Percentiles rank a stretch among this genome's conserved stretches.
These are phyloP conservation scores for Spathaspora hagerdaliae DNA, from an alignment of 805 yeast species.

Conservation along the genomic window DNA sequence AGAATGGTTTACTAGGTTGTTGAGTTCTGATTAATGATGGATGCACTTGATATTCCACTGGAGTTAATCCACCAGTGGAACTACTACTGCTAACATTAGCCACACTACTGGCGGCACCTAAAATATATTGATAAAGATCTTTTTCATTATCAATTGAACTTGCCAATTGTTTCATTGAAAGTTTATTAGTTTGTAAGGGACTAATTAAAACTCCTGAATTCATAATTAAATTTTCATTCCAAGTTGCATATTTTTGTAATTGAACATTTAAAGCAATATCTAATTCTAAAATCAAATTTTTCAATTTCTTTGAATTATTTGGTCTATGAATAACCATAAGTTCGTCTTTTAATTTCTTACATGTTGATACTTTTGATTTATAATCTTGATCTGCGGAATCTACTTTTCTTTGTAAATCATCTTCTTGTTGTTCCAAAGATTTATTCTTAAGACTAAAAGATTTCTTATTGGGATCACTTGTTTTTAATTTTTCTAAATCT, in stretches of 20 bases:
- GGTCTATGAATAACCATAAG: slow-evolving; percentile 76
- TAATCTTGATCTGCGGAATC: slow-evolving; percentile 85
- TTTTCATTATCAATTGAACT: slow-evolving; percentile 76
- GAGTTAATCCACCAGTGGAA: slow-evolving; percentile 33
- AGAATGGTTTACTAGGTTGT: slow-evolving; percentile 8
- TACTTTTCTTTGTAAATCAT: slow-evolving; percentile 76
- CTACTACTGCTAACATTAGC: not conserved
- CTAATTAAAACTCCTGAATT: slow-evolving; percentile 80
- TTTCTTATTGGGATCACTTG: slow-evolving; percentile 80
- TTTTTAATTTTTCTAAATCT: slow-evolving; percentile 78
- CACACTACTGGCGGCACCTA: slow-evolving; percentile 35
- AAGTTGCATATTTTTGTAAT: slow-evolving; percentile 82
- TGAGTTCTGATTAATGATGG: slow-evolving; percentile 46
- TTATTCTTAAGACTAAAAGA: slow-evolving; percentile 77
- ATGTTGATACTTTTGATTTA: slow-evolving; percentile 66
- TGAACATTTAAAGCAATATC: slow-evolving; percentile 89
- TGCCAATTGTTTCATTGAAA: slow-evolving; percentile 77
- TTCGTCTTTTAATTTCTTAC: slow-evolving; percentile 71
- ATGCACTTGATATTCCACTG: slow-evolving; percentile 70
- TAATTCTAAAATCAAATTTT: slow-evolving; percentile 75
- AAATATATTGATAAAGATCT: slow-evolving; percentile 69
- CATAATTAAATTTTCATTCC: slow-evolving; percentile 77
- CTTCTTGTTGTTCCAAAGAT: slow-evolving; percentile 84
- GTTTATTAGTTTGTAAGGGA: slow-evolving; percentile 55
- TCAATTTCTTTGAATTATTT: slow-evolving; percentile 62